Evolutionary conservation across 2,329 filamentous ascomycete species (phyloP), one percentile per base, ranked within the genome.

Genomic region (Aspergillus udagawae): DNA sequence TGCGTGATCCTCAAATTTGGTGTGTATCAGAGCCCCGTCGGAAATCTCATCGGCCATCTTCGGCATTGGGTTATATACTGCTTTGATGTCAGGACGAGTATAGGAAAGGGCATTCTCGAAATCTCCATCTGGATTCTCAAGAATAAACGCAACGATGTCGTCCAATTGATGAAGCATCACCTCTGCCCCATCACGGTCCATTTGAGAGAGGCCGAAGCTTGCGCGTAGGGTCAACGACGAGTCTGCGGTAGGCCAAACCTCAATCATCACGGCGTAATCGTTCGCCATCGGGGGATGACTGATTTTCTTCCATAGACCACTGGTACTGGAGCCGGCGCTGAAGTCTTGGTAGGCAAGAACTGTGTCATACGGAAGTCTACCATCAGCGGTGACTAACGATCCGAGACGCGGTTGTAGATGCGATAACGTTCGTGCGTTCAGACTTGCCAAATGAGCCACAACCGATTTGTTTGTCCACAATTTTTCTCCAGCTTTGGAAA

Each of bases 341-440:
- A 69, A 75, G 51, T 70, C 69, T 52, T 75, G 73, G 17, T 71
- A 68, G 8, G 70, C 71, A 9, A 75, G 54, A 10, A 70, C 62
- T 1, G 73, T 75, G 47, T 75, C 70, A 60, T 73, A 75, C 7
- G 70, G 71, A 20, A 73, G 57, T 5, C 64, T 60, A 3, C 66
- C 66, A 21, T 69, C 60, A 14, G 58, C 57, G 2, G 59, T 64
- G 3, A 63, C 59, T 10, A 68, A 28, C 5, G 67, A 65, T 17
- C 67, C 67, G 3, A 70, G 51, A 17, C 54, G 63, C 3, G 63
- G 59, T 47, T 70, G 67, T 35, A 70, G 52, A 23, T 70, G 55
- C 7, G 63, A 60, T 12, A 70, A 49, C 0, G 67, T 53, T 44
- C 55, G 55, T 6, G 65, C 62, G 53, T 63, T 69, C 25, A 60